Conservation (phyloP, 768 basidiomycete species). For the Boletus rex-veris region DNA sequence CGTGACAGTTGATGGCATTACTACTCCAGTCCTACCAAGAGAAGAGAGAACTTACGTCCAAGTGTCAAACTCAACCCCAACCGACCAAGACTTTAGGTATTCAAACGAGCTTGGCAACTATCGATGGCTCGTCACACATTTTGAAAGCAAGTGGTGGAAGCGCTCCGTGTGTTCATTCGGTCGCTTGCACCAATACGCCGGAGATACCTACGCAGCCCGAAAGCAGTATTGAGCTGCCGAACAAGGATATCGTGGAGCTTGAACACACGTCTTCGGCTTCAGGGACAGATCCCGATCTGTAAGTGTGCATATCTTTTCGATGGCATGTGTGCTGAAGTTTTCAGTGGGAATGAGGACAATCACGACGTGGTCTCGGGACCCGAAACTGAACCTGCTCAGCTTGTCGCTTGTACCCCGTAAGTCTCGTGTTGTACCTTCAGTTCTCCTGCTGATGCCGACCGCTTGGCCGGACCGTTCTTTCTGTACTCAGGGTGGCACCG, state of each 20-base stretch:
- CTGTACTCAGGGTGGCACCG: slow-evolving; percentile 8
- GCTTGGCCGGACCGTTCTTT: background rate
- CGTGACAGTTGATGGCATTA: slow-evolving; percentile 19
- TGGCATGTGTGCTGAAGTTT: background rate
- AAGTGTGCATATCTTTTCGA: background rate
- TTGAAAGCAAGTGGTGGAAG: background rate
- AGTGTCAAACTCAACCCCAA: background rate
- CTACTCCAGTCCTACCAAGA: slow-evolving; percentile 27
- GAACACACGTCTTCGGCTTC: background rate
- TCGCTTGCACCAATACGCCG: background rate
- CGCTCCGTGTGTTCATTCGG: background rate
- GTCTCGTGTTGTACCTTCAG: background rate
- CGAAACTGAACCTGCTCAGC: background rate
- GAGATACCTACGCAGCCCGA: background rate
- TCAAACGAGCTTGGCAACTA: slow-evolving; percentile 18
- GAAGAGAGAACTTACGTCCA: slow-evolving; percentile 9
- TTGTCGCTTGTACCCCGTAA: slow-evolving; percentile 18
- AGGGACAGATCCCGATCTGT: slow-evolving; percentile 6
- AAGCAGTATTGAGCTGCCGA: background rate
- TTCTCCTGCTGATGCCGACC: background rate
- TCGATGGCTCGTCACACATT: background rate
- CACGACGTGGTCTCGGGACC: background rate
- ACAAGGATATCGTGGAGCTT: background rate
- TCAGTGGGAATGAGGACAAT: background rate
- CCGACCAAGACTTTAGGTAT: slow-evolving; percentile 15